Conservation (phyloP, 1,139 yeast genomes). For the Diutina ranongensis region DNA sequence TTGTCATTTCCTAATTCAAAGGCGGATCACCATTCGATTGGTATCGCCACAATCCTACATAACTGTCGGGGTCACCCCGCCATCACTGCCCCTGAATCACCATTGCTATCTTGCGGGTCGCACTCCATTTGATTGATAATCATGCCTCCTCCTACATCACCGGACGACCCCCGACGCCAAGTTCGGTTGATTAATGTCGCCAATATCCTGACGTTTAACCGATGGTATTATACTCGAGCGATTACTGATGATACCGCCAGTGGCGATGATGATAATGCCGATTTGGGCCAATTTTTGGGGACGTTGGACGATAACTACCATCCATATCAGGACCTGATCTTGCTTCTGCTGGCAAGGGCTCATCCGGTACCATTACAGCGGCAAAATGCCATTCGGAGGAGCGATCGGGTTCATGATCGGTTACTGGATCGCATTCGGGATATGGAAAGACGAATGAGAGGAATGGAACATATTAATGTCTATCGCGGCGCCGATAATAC, state of each 20-base stretch:
- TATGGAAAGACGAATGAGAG: background rate
- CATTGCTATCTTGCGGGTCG: background rate
- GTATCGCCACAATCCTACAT: too few species aligned
- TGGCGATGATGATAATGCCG: background rate
- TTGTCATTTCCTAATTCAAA: background rate
- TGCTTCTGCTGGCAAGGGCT: background rate
- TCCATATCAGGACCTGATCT: conserved; percentile 1
- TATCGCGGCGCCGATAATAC: background rate
- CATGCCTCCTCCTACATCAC: conserved; percentile 4
- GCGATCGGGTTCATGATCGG: conserved; percentile 1
- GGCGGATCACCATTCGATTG: background rate
- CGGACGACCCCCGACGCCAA: background rate
- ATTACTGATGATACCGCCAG: background rate
- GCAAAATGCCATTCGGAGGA: conserved; percentile 3
- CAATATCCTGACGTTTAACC: background rate
- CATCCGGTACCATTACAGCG: conserved; percentile 1
- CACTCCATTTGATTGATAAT: background rate
- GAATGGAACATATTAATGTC: background rate
- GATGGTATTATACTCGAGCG: background rate
- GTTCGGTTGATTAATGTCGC: background rate
- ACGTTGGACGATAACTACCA: conserved; percentile 1
- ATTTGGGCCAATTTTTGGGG: background rate
- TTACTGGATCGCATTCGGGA: background rate
- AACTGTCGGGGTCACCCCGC: too few species aligned
- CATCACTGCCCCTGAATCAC: too few species aligned